A percentile compares a stretch with the other conserved stretches of the same genome.
phyloP scores from a whole-genome alignment of 1,284 basidiomycete genomes.

The Ganoderma sinense region DNA sequence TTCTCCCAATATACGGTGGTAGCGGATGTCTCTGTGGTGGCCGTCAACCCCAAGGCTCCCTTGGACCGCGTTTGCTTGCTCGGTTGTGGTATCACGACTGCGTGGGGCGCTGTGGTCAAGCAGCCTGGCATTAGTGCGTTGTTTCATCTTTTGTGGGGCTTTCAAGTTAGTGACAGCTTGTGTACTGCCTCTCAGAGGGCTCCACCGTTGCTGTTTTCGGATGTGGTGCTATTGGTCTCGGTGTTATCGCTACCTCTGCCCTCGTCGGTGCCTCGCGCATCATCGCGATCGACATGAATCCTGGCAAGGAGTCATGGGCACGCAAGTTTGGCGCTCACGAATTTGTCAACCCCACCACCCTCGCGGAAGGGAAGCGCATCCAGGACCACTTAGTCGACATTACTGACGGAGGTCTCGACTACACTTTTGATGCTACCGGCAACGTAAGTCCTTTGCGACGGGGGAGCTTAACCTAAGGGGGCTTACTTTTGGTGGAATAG shows the following conservation, averaged over 20 bases:
- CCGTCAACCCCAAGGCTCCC: constrained; percentile 86
- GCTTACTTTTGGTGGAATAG: constrained; percentile 41
- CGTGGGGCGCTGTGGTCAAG: constrained; percentile 89
- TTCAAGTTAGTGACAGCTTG: constrained; percentile 6
- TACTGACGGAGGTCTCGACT: constrained; percentile 97
- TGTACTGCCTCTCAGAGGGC: constrained; percentile 58
- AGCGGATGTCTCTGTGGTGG: constrained; percentile 95
- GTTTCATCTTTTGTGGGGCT: background rate
- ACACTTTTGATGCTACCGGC: constrained; percentile 96
- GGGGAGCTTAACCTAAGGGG: no score
- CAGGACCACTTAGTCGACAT: constrained; percentile 92
- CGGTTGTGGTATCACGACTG: constrained; percentile 98
- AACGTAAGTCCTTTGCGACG: constrained; percentile 64
- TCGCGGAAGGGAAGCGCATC: constrained; percentile 83
- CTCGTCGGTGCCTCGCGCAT: constrained; percentile 86
- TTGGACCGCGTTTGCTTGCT: constrained; percentile 95
- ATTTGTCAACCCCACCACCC: constrained; percentile 87
- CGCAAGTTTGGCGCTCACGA: constrained; percentile 97
- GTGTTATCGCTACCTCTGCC: constrained; percentile 86
- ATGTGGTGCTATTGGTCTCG: constrained; percentile 95
- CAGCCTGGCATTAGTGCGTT: constrained; percentile 79
- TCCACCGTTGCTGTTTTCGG: constrained; percentile 96
- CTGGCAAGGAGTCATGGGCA: constrained; percentile 88
- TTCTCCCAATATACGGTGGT: constrained; percentile 99
- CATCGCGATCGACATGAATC: constrained; percentile 94